phyloP scores from a whole-genome alignment of 108 stramenopile species.

The Fragilaria radians region DNA sequence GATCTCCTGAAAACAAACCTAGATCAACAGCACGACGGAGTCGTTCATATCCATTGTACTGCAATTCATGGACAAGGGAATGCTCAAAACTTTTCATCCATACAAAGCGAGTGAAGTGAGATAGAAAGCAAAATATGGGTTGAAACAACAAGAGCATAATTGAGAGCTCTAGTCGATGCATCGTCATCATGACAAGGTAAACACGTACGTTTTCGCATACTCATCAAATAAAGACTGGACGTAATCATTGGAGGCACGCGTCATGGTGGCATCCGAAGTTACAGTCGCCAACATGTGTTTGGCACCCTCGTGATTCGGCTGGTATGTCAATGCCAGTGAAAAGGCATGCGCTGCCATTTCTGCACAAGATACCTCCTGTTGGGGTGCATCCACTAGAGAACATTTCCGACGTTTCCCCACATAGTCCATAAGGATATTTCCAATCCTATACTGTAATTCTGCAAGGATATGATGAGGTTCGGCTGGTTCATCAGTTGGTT shows the following conservation, averaged over 20 bases:
- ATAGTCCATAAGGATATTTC: slow-evolving; percentile 42
- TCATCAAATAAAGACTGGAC: slow-evolving; percentile 59
- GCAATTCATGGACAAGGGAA: slow-evolving; percentile 61
- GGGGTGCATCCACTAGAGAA: slow-evolving; percentile 31
- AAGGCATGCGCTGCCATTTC: slow-evolving; percentile 61
- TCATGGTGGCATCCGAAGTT: slow-evolving; percentile 79
- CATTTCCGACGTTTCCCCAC: slow-evolving; percentile 39
- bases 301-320: slow-evolving; percentile 45
- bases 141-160: background rate
- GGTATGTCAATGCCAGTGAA: slow-evolving; percentile 40
- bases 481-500: slow-evolving; percentile 56
- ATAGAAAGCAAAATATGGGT: background rate
- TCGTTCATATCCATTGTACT: slow-evolving; percentile 60
- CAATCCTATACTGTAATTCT: slow-evolving; percentile 66
- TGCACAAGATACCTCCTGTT: slow-evolving; percentile 31
- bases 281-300: slow-evolving; percentile 65
- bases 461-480: slow-evolving; percentile 47
- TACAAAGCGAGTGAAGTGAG: background rate
- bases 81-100: slow-evolving; percentile 70
- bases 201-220: slow-evolving; percentile 55
- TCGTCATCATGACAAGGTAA: background rate
- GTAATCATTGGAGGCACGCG: slow-evolving; percentile 51
- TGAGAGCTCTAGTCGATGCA: background rate
- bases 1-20: slow-evolving; percentile 31
- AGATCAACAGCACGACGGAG: slow-evolving; percentile 54